Conservation (phyloP, 495 filamentous ascomycete genomes). For the Tetracladium setigerum region DNA sequence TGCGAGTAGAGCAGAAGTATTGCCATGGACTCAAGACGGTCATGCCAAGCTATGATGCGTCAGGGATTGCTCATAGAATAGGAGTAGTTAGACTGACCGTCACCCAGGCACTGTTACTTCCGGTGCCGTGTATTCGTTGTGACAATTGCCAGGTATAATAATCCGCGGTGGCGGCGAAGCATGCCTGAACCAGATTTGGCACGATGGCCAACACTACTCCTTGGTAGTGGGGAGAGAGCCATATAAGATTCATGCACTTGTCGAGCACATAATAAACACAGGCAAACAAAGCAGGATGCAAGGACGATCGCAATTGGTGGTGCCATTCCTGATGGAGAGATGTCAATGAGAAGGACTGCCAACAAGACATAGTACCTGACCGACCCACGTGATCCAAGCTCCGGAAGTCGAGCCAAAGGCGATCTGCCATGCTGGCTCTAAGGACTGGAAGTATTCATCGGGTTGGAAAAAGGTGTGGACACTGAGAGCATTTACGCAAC, state of each 20-base stretch:
- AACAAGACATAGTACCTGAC: constrained; percentile 15
- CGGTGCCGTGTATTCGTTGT: constrained; percentile 58
- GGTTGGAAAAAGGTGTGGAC: constrained; percentile 97
- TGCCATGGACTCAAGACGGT: constrained; percentile 86
- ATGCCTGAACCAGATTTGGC: constrained; percentile 69
- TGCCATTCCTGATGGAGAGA: constrained; percentile 74
- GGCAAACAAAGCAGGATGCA: constrained; percentile 83
- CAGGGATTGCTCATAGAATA: not conserved
- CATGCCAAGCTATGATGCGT: constrained; percentile 47
- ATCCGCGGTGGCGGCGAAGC: constrained; percentile 73
- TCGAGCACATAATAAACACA: constrained; percentile 59
- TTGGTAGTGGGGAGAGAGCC: constrained; percentile 37
- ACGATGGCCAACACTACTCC: constrained; percentile 60
- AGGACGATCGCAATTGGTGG: constrained; percentile 81
- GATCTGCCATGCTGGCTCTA: constrained; percentile 91
- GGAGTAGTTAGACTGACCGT: constrained; percentile 43
- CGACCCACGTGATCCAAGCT: constrained; percentile 95
- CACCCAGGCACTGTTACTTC: constrained; percentile 57
- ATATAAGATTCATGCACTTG: constrained; percentile 40
- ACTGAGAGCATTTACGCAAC: constrained; percentile 76
- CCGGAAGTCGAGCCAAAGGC: constrained; percentile 72
- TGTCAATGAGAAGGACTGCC: not conserved
- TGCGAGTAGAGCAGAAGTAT: constrained; percentile 90
- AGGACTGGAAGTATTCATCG: constrained; percentile 96
- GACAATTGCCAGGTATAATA: constrained; percentile 86